A percentile compares a stretch with the other conserved stretches of the same genome.
These are phyloP conservation scores for Chimonanthus salicifolius DNA, from an alignment of 164 flowering plant genomes.

Conservation along the genomic window DNA sequence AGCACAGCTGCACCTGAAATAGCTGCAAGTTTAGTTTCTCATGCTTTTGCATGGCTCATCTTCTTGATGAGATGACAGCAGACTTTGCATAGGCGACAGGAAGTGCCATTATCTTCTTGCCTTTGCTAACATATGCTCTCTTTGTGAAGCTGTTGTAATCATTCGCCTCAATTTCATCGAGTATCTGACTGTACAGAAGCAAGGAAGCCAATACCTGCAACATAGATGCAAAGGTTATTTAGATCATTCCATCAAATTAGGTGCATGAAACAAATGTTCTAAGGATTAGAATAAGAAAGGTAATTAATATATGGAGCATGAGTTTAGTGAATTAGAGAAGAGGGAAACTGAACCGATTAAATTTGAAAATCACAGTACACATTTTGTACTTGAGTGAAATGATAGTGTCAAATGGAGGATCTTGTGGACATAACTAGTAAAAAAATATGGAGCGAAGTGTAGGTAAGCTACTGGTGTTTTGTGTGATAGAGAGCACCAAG, in stretches of 20 bases:
- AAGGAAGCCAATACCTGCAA: conserved; percentile 81
- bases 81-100: conserved; percentile 66
- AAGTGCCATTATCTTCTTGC: conserved; percentile 54
- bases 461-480: no score
- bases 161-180: conserved; percentile 82
- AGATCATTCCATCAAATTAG: not conserved
- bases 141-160: conserved; percentile 80
- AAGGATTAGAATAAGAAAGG: no score
- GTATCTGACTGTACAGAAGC: conserved; percentile 62
- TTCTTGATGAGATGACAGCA: conserved; percentile 31
- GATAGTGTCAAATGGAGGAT: conserved; percentile 15
- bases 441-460: no score
- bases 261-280: not conserved
- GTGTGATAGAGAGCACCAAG: no score
- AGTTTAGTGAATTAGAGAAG: no score
- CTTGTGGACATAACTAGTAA: no score
- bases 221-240: not conserved
- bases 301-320: no score
- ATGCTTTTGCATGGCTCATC: conserved; percentile 19
- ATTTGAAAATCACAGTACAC: not conserved
- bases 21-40: not conserved
- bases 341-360: not conserved
- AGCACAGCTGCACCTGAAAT: no score
- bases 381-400: not conserved
- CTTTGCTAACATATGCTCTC: conserved; percentile 79